Base-by-base conservation (phyloP, 2,329 filamentous ascomycete species). In the Ilyonectria destructans region DNA sequence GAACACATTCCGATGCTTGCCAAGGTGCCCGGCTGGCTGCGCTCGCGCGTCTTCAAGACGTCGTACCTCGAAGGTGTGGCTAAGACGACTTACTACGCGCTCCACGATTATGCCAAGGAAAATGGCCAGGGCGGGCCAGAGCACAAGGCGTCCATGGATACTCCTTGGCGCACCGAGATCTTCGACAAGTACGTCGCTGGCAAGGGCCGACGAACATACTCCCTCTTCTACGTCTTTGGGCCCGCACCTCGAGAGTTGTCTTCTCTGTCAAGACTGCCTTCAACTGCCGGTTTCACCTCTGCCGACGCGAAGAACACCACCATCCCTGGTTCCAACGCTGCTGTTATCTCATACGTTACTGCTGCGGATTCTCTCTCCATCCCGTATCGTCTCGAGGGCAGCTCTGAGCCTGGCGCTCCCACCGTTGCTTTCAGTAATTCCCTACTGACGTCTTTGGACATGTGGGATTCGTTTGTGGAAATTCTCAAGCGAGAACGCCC, bases 171-270 rank as follows among this genome's bases (percentile, higher is more conserved):
- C 17, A 83, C 85, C 3, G 85, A 90, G 57, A 84, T 94, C 40
- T 87, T 88, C 73, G 80, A 82, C 21, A 87, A 90, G 37, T 86
- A 89, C 15, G 87, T 93, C 12, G 86, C 85, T 23, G 80, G 83
- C 54, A 89, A 88, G 74, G 85, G 81, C 12, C 85, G 89, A 51
- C 86, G 92, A 19, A 85, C 86, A 0, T 96, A 93, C 80, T 84
- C 88, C 37, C 88, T 95, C 69, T 93, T 93, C 79, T 95, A 96
- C 80, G 90, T 92, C 12, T 97, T 97, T 76, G 93, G 93, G 0
- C 88, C 92, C 0, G 93, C 89, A 0, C 90, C 93, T 0, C 87
- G 93, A 26, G 92, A 96, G 71, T 84, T 96, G 4, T 74, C 84
- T 1, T 85, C 88, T 6, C 81, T 94, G 1, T 83, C 87, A 1